Evolutionary conservation across 129 eudicot species (phyloP), one percentile per base, ranked within the genome.

Genomic region (Apium graveolens): DNA sequence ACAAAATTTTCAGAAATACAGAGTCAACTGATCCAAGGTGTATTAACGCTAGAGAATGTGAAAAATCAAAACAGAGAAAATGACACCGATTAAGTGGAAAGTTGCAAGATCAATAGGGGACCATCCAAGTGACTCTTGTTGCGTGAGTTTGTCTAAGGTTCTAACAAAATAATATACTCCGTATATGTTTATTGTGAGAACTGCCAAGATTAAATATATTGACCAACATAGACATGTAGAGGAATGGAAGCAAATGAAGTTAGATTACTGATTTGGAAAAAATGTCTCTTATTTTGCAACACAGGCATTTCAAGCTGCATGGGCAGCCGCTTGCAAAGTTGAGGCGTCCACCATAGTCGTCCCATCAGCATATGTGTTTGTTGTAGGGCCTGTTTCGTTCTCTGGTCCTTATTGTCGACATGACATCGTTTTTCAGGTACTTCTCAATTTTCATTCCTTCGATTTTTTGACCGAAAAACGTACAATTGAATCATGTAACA

Each of bases 81-180:
- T 80, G 77, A 85, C 57, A 82, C 82, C 53, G 78, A 65, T 79
- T 77, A 83, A 86, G 2, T n/a, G 27, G 78, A 83, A 89, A 53
- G 11, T 53, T 20, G 62, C 83, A 81, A 81, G 74, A 66, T 29
- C 70, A 51, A 43, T 71, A 44, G 80, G 89, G 89, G 85, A 65
- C 93, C 90, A 84, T 82, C 74, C 80, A 79, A 81, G 76, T 79
- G 71, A 74, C 81, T 75, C 83, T 73, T 77, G 78, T 70, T 78
- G 78, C 49, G 83, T 86, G 85, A 80, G 84, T 86, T 83, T 87
- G 80, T 81, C 81, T 62, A 69, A 82, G 73, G 76, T 84, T 82
- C 86, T 85, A 82, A 79, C 91, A 85, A 80, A 80, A 74, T 81
- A 68, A 76, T 69, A 80, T 80, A 21, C 5, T 38, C 41, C 5